Conservation (phyloP, 2,329 filamentous ascomycete genomes). For the Amphichorda felina region DNA sequence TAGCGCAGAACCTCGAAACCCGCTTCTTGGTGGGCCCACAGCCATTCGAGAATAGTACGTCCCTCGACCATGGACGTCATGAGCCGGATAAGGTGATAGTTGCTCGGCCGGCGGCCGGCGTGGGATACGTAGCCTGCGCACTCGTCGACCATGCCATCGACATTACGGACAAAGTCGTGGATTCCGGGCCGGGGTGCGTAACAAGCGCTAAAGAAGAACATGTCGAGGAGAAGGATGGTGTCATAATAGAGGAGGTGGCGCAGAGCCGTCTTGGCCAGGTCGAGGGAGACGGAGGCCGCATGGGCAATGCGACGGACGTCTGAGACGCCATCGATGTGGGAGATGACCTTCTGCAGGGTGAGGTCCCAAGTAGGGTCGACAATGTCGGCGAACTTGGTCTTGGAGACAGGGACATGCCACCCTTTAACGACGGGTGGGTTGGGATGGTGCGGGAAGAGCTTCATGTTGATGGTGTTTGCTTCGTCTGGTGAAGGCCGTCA, state of each 20-base stretch:
- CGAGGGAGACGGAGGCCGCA: constrained; percentile 74
- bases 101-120: constrained; percentile 30
- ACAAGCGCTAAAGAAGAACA: constrained; percentile 88
- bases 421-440: constrained; percentile 67
- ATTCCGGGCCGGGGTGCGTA: constrained; percentile 76
- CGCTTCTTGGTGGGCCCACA: constrained; percentile 57
- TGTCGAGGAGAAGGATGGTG: constrained; percentile 78
- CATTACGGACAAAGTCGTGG: constrained; percentile 65
- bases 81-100: constrained; percentile 63
- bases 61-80: constrained; percentile 80
- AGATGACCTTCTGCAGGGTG: constrained; percentile 67
- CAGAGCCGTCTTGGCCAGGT: constrained; percentile 75
- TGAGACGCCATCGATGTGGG: constrained; percentile 82
- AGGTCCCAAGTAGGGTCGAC: constrained; percentile 63
- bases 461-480: constrained; percentile 90
- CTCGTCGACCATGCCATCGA: constrained; percentile 67
- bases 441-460: constrained; percentile 76
- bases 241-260: constrained; percentile 90
- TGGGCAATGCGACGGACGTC: constrained; percentile 80
- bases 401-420: constrained; percentile 81
- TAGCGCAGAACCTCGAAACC: constrained; percentile 56
- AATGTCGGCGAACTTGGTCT: constrained; percentile 52
- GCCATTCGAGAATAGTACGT: constrained; percentile 78
- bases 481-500: constrained; percentile 46
- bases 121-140: constrained; percentile 72